Base-by-base conservation (phyloP, 192 early-diverging fungal species). In the Chytriomyces confervae region DNA sequence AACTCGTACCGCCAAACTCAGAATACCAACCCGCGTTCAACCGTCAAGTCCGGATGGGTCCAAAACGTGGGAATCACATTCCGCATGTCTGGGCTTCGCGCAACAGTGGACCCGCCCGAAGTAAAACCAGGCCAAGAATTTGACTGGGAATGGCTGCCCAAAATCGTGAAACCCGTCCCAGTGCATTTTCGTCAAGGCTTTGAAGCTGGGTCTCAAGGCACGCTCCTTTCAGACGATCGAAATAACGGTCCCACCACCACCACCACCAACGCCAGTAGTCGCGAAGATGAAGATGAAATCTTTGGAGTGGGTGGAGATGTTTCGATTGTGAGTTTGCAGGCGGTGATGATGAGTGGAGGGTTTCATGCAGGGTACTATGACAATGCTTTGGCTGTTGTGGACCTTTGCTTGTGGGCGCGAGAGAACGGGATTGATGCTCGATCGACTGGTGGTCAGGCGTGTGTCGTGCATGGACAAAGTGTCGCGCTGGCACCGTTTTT, bases 51-150 rank as follows among this genome's bases (percentile, higher is more conserved):
- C 10, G 66, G 66, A 7, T 68, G 66, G 66, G 8, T 47, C 16
- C 66, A 68, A 36, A 68, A 68, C 66, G 66, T 45, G 29, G 66
- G 66, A 9, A 47, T 68, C 10, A 11, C 46, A 11, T 68, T 68
- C 46, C 29, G 66, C 13, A 68, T 68, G 66, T 9, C 66, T 13
- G 66, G 66, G 7, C 7, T 68, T 1, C 27, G 9, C 16, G n/a
- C 13, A 64, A 23, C 27, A 13, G n/a, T 11, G 1, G 27, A 10
- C 0, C 62, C 27, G 1, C n/a, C 16, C 1, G 9, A 18, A n/a
- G 13, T 13, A 11, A 11, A 68, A 13, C 66, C 13, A 68, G 10
- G 11, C 1, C 0, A n/a, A 36, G 1, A 11, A 27, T 9, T 47
- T 47, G 46, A 36, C 11, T 68, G 9, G 18, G 66, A 68, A 68